These are phyloP conservation scores for Aspergillus carbonarius DNA, from an alignment of 2,329 filamentous ascomycete species.

Conservation along the genomic window DNA sequence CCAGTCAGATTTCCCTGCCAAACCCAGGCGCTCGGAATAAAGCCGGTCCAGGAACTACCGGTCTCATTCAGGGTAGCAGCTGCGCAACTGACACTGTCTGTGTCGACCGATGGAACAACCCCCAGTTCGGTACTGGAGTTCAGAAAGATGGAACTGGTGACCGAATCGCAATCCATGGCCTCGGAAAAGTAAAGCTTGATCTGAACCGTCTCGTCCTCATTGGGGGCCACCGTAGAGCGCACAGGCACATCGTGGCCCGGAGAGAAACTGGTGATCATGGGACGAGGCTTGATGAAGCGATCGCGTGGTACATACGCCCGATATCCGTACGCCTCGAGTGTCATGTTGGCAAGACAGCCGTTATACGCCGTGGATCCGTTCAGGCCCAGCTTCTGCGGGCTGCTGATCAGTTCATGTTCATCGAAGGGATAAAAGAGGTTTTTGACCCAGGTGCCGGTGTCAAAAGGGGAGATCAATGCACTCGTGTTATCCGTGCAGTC, in stretches of 20 bases:
- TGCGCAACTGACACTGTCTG: constrained; percentile 46
- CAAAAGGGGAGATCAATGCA: constrained; percentile 58
- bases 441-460: constrained; percentile 54
- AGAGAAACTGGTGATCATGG: constrained; percentile 58
- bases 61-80: constrained; percentile 33
- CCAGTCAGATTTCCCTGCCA: constrained; percentile 53
- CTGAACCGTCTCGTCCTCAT: constrained; percentile 44
- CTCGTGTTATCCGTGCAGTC: constrained; percentile 52
- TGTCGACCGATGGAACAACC: constrained; percentile 44
- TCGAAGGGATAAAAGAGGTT: constrained; percentile 63
- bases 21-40: constrained; percentile 54
- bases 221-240: constrained; percentile 44
- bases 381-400: constrained; percentile 46
- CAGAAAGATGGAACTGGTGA: constrained; percentile 51
- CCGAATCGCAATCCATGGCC: constrained; percentile 58
- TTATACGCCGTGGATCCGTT: constrained; percentile 47
- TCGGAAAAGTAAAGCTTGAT: constrained; percentile 59
- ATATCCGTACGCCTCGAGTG: constrained; percentile 56
- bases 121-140: constrained; percentile 53
- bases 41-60: constrained; percentile 43
- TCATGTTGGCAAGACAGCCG: constrained; percentile 55
- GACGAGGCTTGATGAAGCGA: constrained; percentile 51
- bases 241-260: constrained; percentile 62
- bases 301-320: constrained; percentile 57
- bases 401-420: constrained; percentile 50